A percentile compares a stretch with the other conserved stretches of the same genome.
Conservation (phyloP, 2,329 filamentous ascomycete genomes). For the Alternaria triticina region DNA sequence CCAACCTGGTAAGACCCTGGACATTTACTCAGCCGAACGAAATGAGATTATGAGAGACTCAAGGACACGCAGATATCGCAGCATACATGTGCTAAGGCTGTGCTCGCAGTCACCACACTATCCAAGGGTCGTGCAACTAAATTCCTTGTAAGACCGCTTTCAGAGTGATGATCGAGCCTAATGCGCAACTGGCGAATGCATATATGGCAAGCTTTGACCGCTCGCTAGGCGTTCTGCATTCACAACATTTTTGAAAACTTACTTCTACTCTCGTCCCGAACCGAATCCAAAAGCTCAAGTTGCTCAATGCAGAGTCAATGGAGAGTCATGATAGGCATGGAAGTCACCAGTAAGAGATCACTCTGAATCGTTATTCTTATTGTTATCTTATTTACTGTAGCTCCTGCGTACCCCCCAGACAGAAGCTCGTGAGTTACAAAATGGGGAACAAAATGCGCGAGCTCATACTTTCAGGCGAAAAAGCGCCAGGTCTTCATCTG, state of each 20-base stretch:
- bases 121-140: no score
- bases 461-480: background rate
- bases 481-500: constrained; percentile 1
- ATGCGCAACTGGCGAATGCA: background rate
- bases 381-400: background rate
- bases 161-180: background rate
- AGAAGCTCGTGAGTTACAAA: background rate
- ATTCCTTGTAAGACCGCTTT: no score
- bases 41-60: no score
- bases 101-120: no score
- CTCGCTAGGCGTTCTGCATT: background rate
- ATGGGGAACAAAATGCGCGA: background rate
- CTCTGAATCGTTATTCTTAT: background rate
- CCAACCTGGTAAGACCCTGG: background rate
- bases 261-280: background rate
- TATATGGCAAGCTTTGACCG: background rate
- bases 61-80: no score
- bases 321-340: background rate
- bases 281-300: background rate
- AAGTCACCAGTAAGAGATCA: background rate
- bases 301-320: background rate
- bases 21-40: no score
- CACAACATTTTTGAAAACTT: background rate
- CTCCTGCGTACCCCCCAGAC: background rate
- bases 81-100: no score